A percentile compares a stretch with the other conserved stretches of the same genome.
phyloP scores from a whole-genome alignment of 495 filamentous ascomycete genomes.

The Penicillium riverlandense region DNA sequence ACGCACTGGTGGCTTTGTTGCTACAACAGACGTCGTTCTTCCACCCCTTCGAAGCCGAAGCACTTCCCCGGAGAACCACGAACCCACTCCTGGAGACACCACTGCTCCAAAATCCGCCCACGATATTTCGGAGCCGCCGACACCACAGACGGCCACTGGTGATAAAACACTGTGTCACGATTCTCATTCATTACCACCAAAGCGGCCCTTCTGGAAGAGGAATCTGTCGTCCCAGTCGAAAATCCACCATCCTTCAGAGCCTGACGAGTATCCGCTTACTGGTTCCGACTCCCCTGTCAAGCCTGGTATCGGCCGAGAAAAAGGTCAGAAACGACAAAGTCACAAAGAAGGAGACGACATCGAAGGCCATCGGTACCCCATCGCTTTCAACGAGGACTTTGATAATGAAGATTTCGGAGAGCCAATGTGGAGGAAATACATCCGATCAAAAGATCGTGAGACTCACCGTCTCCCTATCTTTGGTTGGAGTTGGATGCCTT shows the following conservation, averaged over 20 bases:
- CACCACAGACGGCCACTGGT: conserved; percentile 1
- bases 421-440: conserved; percentile 74
- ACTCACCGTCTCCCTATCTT: conserved; percentile 79
- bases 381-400: conserved; percentile 60
- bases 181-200: conserved; percentile 9
- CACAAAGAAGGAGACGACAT: conserved; percentile 29
- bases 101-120: background rate
- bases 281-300: conserved; percentile 24
- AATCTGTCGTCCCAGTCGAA: conserved; percentile 26
- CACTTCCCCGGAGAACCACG: background rate
- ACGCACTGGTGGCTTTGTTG: conserved; percentile 46
- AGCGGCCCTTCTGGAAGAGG: conserved; percentile 40
- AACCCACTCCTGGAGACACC: background rate
- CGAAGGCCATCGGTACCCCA: conserved; percentile 56
- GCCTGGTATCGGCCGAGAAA: conserved; percentile 10
- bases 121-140: background rate
- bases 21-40: conserved; percentile 3
- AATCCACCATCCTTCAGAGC: conserved; percentile 11
- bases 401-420: conserved; percentile 57
- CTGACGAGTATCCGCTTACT: conserved; percentile 36
- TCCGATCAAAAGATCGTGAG: conserved; percentile 74
- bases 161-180: conserved; percentile 1
- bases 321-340: conserved; percentile 5
- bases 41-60: background rate
- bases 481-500: conserved; percentile 73